Base-by-base conservation (phyloP, 2,329 filamentous ascomycete species). In the Ascochyta pisi region DNA sequence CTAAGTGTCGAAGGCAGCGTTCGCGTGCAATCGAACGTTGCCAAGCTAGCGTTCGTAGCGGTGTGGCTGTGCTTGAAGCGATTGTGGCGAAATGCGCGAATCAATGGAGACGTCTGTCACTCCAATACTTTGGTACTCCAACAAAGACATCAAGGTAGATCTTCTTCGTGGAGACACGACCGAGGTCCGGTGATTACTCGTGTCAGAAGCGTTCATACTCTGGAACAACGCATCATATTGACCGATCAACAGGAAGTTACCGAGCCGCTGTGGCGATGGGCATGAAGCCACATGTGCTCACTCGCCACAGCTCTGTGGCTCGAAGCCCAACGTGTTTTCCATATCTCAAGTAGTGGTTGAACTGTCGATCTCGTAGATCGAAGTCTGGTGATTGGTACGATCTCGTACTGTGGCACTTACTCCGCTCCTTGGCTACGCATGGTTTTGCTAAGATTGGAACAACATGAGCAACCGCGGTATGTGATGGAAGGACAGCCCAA, bases 241-340 rank as follows among this genome's bases (percentile, higher is more conserved):
- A 42, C 29, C 19, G 35, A 37, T 16, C n/a, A 52, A 23, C 27
- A 33, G 40, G 40, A 54, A 6, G 5, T 38, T 27, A 23, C 54
- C 54, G 51, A 55, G 52, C 55, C 45, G 52, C 41, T 58, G 58
- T 61, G 58, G 59, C 59, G 39, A 61, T 16, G 9, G 22, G 24
- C 42, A 23, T 24, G 29, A 31, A 43, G 44, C 48, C 33, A 48
- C 54, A 40, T 6, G 6, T 9, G 1, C 8, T 19, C 40, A 51
- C 50, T 59, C 40, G 59, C 56, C 59, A 62, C 59, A 57, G 31
- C 16, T 9, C n/a, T 57, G 44, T 48, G 44, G 44, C 44, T 48
- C 7, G 10, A 19, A 7, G 22, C 22, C 19, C 12, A 27, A 39
- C 31, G 24, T 9, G 5, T 23, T 19, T 41, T 37, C 45, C 40